phyloP scores from a whole-genome alignment of 2,329 filamentous ascomycete genomes.

The Trichophyton schoenleinii region DNA sequence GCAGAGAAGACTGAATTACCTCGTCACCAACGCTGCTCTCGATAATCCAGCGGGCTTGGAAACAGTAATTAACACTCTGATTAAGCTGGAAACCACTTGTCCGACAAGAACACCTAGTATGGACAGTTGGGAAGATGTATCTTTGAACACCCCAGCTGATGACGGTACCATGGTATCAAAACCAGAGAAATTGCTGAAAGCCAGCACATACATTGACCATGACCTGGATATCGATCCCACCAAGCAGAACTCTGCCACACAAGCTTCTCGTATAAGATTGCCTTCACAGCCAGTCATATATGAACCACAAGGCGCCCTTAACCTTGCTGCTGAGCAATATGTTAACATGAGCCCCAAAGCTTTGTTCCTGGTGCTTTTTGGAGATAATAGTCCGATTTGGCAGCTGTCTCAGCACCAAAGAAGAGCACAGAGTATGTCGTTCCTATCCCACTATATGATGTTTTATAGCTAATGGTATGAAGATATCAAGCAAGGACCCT shows the following conservation, averaged over 20 bases:
- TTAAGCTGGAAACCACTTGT: constrained; percentile 57
- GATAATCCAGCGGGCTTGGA: constrained; percentile 57
- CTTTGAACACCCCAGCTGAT: constrained; percentile 47
- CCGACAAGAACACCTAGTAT: constrained; percentile 55
- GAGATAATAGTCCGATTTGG: constrained; percentile 90
- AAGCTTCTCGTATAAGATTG: constrained; percentile 62
- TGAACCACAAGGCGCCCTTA: constrained; percentile 68
- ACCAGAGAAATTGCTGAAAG: constrained; percentile 40
- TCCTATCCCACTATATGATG: not conserved
- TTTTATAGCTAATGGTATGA: constrained; percentile 12
- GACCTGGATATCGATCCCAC: constrained; percentile 40
- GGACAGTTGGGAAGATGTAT: constrained; percentile 85
- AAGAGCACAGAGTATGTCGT: constrained; percentile 46
- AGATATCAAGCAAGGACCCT: constrained; percentile 75
- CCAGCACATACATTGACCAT: constrained; percentile 50
- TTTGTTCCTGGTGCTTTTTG: constrained; percentile 90
- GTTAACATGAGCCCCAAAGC: constrained; percentile 90
- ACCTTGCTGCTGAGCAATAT: constrained; percentile 61
- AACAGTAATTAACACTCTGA: constrained; percentile 57
- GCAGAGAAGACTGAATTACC: constrained; percentile 68
- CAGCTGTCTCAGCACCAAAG: constrained; percentile 79
- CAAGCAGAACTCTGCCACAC: constrained; percentile 27
- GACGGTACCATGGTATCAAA: constrained; percentile 27
- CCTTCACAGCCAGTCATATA: constrained; percentile 71
- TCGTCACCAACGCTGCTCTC: constrained; percentile 67